Conservation (phyloP, 2,329 filamentous ascomycete species). For the Lachnellula arida region DNA sequence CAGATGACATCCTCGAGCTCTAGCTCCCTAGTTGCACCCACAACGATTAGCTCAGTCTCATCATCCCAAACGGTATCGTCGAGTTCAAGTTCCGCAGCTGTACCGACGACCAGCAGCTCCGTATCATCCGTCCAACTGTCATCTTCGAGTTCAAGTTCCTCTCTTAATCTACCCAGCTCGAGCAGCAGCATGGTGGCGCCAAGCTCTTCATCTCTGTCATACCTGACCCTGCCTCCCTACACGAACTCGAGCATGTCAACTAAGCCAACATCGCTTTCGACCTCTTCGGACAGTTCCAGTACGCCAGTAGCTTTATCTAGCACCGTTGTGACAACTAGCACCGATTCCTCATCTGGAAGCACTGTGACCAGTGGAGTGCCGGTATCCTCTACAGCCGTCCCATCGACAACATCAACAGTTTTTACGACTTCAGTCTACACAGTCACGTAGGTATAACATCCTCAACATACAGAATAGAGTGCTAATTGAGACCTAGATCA, state of each 20-base stretch:
- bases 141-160: not conserved
- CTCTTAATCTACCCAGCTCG: not conserved
- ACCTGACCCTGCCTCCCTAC: not conserved
- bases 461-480: not conserved
- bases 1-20: no score
- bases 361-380: not conserved
- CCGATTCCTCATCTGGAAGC: not conserved
- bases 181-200: not conserved
- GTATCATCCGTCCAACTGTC: not conserved
- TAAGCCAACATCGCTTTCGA: not conserved
- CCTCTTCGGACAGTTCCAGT: not conserved
- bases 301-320: not conserved
- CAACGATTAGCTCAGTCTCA: not conserved
- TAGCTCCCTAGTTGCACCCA: not conserved
- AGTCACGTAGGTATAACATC: conserved; percentile 15
- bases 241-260: not conserved
- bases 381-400: not conserved
- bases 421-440: conserved; percentile 43
- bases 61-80: not conserved
- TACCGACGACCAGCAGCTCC: not conserved
- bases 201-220: not conserved
- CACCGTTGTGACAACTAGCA: not conserved
- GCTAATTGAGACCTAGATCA: not conserved
- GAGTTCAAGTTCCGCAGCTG: not conserved
- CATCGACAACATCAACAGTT: conserved; percentile 40